Percentiles rank a stretch among this genome's conserved stretches.
These are phyloP conservation scores for Strobilomyces confusus DNA, from an alignment of 768 basidiomycete genomes.

Conservation along the genomic window DNA sequence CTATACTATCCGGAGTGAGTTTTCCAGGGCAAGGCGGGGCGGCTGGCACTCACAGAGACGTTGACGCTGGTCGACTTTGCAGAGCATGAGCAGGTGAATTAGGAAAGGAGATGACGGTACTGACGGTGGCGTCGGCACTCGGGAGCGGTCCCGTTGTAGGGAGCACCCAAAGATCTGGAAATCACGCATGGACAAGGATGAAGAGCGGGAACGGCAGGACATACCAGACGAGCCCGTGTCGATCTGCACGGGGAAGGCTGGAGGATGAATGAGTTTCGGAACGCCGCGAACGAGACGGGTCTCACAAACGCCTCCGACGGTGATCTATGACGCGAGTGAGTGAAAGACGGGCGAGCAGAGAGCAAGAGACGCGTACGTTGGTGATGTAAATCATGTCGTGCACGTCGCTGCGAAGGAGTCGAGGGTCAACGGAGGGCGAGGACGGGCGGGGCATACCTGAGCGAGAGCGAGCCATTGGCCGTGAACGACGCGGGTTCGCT, in stretches of 20 bases:
- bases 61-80: conserved; percentile 48
- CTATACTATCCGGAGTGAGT: conserved; percentile 53
- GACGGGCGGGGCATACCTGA: conserved; percentile 14
- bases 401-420: conserved; percentile 47
- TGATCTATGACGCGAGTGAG: conserved; percentile 44
- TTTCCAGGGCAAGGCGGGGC: background rate
- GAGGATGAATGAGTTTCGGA: background rate
- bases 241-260: conserved; percentile 72
- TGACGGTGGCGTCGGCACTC: conserved; percentile 45
- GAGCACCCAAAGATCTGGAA: conserved; percentile 67
- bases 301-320: conserved; percentile 59
- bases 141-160: conserved; percentile 46
- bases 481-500: conserved; percentile 25
- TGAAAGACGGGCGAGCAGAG: background rate
- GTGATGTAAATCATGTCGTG: conserved; percentile 77
- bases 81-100: conserved; percentile 4
- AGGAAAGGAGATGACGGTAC: conserved; percentile 6
- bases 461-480: conserved; percentile 20
- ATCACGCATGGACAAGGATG: background rate
- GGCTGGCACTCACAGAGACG: conserved; percentile 46
- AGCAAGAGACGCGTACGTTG: conserved; percentile 48
- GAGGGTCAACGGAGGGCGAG: conserved; percentile 1
- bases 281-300: background rate
- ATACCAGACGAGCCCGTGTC: conserved; percentile 68
- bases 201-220: background rate